Evolutionary conservation across 2,329 filamentous ascomycete genomes (phyloP), one percentile per base, ranked within the genome.

Genomic region (Fusarium coicis): DNA sequence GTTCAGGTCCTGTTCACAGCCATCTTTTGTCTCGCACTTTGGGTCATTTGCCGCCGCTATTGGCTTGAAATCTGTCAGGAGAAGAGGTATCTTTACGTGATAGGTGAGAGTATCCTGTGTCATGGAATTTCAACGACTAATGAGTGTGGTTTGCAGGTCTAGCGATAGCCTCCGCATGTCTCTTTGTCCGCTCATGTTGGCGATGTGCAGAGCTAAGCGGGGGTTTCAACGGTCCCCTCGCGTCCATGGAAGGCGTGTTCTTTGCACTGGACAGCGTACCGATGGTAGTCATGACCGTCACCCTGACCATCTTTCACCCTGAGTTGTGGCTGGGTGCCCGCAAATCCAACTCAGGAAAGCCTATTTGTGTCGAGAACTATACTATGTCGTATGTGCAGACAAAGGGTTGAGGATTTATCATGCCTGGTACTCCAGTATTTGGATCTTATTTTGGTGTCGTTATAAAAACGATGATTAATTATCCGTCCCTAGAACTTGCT

Each of bases 171-270:
- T 36, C 55, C 4, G 9, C 2, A 3, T 52, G 43, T 10, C 55
- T 58, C 26, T 58, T 58, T 30, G 9, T 23, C 10, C 42, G 55
- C 7, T 58, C 55, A 7, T 58, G 43, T 28, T 58, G 55, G 55
- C 43, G 55, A 11, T 58, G 55, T 50, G 55, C 55, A 36, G 55
- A 58, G 19, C n/a, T 58, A 14, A 52, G 55, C 18, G 26, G 34
- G n/a, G 55, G 55, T 2, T 58, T 58, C 6, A 58, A 30, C 7
- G 55, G 55, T 10, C 23, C 55, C 4, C 34, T 58, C 10, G 34
- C 55, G 5, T 58, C 55, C 4, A 58, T 39, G 43, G 55, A 58
- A 50, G 55, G 32, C 9, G 5, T 58, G 1, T 58, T 58, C 34
- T 58, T 58, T 26, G 34, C 55, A 19, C 43, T 58, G 1, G 55